Conservation (phyloP, 2,329 filamentous ascomycete species). For the Monilinia fructigena region DNA sequence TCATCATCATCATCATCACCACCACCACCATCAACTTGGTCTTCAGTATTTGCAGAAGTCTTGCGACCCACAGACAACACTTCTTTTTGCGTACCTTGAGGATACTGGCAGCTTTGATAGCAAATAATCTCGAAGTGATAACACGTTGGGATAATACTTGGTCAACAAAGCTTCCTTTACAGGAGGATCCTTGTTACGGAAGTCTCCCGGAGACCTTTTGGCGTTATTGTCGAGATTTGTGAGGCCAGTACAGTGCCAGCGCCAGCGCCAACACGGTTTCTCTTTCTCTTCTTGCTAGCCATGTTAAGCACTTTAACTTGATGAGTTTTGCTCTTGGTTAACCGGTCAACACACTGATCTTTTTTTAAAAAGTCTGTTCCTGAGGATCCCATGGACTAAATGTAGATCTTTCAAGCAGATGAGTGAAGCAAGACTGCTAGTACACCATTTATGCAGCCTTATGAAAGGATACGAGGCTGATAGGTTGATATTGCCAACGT, state of each 20-base stretch:
- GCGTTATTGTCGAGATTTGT: slow-evolving; percentile 31
- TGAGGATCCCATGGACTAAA: slow-evolving; percentile 1
- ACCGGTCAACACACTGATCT: neutral
- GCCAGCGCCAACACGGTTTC: slow-evolving; percentile 30
- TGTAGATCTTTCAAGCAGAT: slow-evolving; percentile 2
- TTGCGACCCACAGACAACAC: slow-evolving; percentile 41
- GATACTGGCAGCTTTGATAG: slow-evolving; percentile 62
- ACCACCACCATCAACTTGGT: neutral
- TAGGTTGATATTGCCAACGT: too few species aligned
- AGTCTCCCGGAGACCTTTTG: too few species aligned
- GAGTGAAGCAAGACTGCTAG: neutral
- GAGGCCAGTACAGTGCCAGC: slow-evolving; percentile 10
- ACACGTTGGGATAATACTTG: slow-evolving; percentile 64
- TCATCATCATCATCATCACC: slow-evolving; percentile 14
- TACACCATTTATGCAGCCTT: slow-evolving; percentile 13
- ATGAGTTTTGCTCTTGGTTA: neutral
- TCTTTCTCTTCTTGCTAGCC: slow-evolving; percentile 41
- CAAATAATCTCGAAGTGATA: slow-evolving; percentile 69
- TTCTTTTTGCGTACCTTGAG: slow-evolving; percentile 61
- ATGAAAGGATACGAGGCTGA: neutral
- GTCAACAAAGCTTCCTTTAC: slow-evolving; percentile 62
- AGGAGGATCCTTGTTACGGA: slow-evolving; percentile 27
- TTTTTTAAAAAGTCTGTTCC: neutral
- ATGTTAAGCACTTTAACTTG: neutral
- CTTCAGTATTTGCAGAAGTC: neutral